phyloP scores from a whole-genome alignment of 148 eudicot genomes.

The Persicaria tinctoria region DNA sequence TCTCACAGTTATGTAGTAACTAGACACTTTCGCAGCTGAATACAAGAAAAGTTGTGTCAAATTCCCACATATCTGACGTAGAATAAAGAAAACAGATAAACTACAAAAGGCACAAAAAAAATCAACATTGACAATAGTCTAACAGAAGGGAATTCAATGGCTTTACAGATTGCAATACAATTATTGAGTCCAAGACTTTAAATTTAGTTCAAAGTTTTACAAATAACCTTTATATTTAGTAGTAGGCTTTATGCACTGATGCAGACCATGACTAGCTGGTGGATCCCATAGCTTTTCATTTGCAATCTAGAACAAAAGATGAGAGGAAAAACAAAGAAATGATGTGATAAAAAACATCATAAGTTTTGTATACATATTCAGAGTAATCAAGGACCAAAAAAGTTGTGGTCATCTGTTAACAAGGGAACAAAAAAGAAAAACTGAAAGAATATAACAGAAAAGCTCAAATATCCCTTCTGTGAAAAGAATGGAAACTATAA shows the following conservation, averaged over 20 bases:
- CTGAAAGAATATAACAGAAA: neutral
- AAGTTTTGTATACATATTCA: neutral
- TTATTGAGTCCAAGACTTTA: neutral
- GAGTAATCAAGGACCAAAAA: neutral
- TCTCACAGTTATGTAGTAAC: slow-evolving; percentile 70
- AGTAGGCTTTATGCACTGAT: slow-evolving; percentile 57
- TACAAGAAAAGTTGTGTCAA: slow-evolving; percentile 12
- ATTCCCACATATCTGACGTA: neutral
- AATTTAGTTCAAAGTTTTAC: neutral
- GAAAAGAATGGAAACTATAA: neutral
- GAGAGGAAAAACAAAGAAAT: neutral
- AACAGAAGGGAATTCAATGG: neutral
- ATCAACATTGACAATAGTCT: neutral
- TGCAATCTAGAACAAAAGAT: slow-evolving; percentile 24
- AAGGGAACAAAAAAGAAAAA: neutral
- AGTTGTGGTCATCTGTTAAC: neutral
- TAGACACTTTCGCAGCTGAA: slow-evolving; percentile 47
- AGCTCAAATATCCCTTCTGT: neutral
- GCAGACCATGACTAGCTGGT: slow-evolving; percentile 40
- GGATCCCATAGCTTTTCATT: slow-evolving; percentile 45
- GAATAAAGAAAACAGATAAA: neutral
- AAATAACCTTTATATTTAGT: slow-evolving; percentile 57
- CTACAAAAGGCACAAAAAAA: neutral
- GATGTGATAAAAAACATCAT: neutral
- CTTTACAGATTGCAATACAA: neutral